phyloP scores from a whole-genome alignment of 768 basidiomycete species.

The Panus rudis region DNA sequence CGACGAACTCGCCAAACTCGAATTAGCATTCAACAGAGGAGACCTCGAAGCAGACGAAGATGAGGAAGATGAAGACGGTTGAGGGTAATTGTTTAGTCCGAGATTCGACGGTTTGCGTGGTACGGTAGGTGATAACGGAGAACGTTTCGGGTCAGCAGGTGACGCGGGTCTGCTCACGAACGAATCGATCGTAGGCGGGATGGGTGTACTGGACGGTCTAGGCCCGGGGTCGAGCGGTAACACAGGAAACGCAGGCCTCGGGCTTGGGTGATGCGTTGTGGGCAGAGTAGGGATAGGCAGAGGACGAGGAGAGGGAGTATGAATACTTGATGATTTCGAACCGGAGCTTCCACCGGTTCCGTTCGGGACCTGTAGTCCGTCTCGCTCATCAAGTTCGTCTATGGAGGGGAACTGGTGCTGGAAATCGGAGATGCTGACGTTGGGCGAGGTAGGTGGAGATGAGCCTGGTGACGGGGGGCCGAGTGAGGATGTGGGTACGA shows the following conservation, averaged over 20 bases:
- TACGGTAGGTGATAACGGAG: constrained; percentile 33
- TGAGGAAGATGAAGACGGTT: too few species aligned
- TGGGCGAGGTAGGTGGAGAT: constrained; percentile 60
- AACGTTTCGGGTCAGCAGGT: constrained; percentile 14
- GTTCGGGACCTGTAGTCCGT: constrained; percentile 37
- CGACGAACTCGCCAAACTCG: constrained; percentile 26
- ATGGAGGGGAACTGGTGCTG: constrained; percentile 68
- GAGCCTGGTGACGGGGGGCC: constrained; percentile 74
- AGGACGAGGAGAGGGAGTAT: background rate
- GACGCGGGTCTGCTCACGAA: constrained; percentile 62
- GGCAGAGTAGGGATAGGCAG: constrained; percentile 8
- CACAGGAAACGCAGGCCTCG: constrained; percentile 33
- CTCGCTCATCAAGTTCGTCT: constrained; percentile 62
- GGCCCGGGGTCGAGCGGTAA: constrained; percentile 40
- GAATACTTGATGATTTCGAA: background rate
- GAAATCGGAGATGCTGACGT: constrained; percentile 48
- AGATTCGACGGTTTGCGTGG: constrained; percentile 37
- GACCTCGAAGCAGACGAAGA: constrained; percentile 28
- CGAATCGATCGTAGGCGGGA: constrained; percentile 47
- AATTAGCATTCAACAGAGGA: too few species aligned
- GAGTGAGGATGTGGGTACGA: constrained; percentile 64
- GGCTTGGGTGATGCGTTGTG: constrained; percentile 8
- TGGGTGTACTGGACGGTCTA: constrained; percentile 66
- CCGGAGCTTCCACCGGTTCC: background rate
- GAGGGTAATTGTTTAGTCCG: constrained; percentile 25